Conservation (phyloP, 2,329 filamentous ascomycete genomes). For the Pseudogymnoascus sp. region DNA sequence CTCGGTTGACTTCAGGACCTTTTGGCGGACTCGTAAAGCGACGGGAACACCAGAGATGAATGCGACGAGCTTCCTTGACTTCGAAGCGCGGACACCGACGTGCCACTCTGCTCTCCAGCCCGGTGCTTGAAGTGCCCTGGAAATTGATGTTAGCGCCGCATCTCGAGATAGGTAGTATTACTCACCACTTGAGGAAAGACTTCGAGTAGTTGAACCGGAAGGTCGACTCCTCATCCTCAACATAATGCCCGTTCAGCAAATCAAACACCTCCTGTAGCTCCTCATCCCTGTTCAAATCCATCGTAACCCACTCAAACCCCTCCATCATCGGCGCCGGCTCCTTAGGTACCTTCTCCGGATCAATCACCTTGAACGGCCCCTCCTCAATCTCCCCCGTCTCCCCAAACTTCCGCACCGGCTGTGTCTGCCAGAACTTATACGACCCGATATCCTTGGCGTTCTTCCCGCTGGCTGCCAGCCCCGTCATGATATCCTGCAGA, state of each 20-base stretch:
- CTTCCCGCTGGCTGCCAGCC: conserved; percentile 68
- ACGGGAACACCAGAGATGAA: conserved; percentile 94
- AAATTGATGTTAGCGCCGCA: conserved; percentile 16
- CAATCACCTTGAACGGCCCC: conserved; percentile 75
- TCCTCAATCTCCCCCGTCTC: conserved; percentile 54
- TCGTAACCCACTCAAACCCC: conserved; percentile 89
- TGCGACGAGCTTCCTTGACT: conserved; percentile 80
- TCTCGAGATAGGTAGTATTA: conserved; percentile 8
- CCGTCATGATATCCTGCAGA: conserved; percentile 65
- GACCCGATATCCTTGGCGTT: conserved; percentile 93
- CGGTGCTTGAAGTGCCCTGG: conserved; percentile 84
- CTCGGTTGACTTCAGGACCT: conserved; percentile 70
- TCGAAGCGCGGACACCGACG: conserved; percentile 77
- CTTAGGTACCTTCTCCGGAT: conserved; percentile 69
- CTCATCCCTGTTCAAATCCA: conserved; percentile 71
- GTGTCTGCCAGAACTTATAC: conserved; percentile 98
- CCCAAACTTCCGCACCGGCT: conserved; percentile 83
- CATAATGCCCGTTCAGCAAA: conserved; percentile 85
- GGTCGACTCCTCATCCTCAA: conserved; percentile 94
- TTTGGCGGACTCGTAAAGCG: conserved; percentile 68
- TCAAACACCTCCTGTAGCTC: conserved; percentile 88
- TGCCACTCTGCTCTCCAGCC: conserved; percentile 95
- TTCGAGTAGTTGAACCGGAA: conserved; percentile 95
- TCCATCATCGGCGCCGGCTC: conserved; percentile 66
- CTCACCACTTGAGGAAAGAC: conserved; percentile 80